phyloP scores from a whole-genome alignment of 2,329 filamentous ascomycete species.

The Didymellaceae sp. region DNA sequence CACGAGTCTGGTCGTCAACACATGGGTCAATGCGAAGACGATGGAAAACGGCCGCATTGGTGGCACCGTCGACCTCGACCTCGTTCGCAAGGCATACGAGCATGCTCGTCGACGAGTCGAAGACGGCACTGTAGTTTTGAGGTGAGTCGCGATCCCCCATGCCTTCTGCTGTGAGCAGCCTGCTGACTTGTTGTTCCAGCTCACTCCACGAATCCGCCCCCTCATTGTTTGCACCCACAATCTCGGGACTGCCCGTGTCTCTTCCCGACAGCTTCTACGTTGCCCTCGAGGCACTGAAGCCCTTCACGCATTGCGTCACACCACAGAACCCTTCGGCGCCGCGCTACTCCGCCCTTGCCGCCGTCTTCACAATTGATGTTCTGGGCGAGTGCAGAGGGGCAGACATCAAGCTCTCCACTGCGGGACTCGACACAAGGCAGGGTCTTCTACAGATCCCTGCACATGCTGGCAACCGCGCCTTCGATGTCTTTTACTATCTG shows the following conservation, averaged over 20 bases:
- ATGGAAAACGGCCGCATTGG: constrained; percentile 72
- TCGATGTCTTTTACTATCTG: constrained; percentile 98
- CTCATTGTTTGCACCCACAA: constrained; percentile 80
- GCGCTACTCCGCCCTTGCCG: constrained; percentile 79
- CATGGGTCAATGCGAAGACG: constrained; percentile 84
- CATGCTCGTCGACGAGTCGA: constrained; percentile 93
- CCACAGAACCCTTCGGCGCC: constrained; percentile 86
- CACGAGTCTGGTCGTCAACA: constrained; percentile 92
- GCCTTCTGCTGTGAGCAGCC: background rate
- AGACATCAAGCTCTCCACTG: constrained; percentile 78
- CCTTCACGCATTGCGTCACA: constrained; percentile 87
- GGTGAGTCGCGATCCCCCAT: constrained; percentile 61
- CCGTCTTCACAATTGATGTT: constrained; percentile 82
- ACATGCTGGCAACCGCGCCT: constrained; percentile 84
- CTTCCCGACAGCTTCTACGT: constrained; percentile 78
- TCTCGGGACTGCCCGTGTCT: constrained; percentile 78
- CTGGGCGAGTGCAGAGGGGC: constrained; percentile 79
- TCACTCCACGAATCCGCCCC: constrained; percentile 89
- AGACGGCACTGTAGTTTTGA: constrained; percentile 89
- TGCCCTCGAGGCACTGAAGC: constrained; percentile 79
- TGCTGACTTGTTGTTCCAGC: constrained; percentile 55
- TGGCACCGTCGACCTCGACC: constrained; percentile 78
- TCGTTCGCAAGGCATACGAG: constrained; percentile 90
- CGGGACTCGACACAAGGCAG: constrained; percentile 82
- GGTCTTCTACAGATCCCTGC: constrained; percentile 82